Conservation (phyloP, 2,329 filamentous ascomycete genomes). For the Neonectria sp. region DNA sequence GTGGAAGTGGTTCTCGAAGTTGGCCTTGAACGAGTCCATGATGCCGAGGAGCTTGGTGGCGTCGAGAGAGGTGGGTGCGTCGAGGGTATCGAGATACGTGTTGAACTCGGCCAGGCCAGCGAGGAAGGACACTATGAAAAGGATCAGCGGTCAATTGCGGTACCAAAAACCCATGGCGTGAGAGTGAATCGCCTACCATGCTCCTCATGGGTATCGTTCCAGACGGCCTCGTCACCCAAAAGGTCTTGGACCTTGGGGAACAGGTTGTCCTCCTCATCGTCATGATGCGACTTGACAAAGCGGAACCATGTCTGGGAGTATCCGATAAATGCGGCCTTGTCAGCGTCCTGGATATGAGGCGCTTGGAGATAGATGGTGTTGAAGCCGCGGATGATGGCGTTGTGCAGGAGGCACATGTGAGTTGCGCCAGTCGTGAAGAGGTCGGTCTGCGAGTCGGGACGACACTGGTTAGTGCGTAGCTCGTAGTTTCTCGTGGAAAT, state of each 20-base stretch:
- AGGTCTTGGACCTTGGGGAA: conserved; percentile 69
- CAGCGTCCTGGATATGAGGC: conserved; percentile 63
- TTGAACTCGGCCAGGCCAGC: conserved; percentile 66
- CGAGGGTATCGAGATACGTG: conserved; percentile 63
- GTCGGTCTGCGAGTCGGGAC: conserved; percentile 60
- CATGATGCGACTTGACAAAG: conserved; percentile 73
- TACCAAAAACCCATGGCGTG: background rate
- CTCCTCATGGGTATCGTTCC: conserved; percentile 67
- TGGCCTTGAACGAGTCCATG: conserved; percentile 65
- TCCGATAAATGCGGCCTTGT: conserved; percentile 70
- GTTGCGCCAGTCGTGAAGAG: conserved; percentile 72
- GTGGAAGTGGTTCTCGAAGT: conserved; percentile 70
- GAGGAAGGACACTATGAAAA: conserved; percentile 61
- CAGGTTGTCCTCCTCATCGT: conserved; percentile 71
- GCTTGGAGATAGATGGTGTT: conserved; percentile 76
- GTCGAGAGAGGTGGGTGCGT: conserved; percentile 60
- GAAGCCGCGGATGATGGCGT: conserved; percentile 74
- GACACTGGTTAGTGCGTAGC: background rate
- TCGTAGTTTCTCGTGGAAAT: background rate
- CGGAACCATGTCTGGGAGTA: conserved; percentile 72
- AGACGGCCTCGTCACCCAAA: conserved; percentile 66
- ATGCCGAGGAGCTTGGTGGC: conserved; percentile 62
- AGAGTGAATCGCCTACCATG: conserved; percentile 60
- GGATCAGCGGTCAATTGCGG: background rate
- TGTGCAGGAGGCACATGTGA: conserved; percentile 75